Evolutionary conservation across 768 basidiomycete genomes (phyloP).

Genomic region (Lactarius sanguifluus): DNA sequence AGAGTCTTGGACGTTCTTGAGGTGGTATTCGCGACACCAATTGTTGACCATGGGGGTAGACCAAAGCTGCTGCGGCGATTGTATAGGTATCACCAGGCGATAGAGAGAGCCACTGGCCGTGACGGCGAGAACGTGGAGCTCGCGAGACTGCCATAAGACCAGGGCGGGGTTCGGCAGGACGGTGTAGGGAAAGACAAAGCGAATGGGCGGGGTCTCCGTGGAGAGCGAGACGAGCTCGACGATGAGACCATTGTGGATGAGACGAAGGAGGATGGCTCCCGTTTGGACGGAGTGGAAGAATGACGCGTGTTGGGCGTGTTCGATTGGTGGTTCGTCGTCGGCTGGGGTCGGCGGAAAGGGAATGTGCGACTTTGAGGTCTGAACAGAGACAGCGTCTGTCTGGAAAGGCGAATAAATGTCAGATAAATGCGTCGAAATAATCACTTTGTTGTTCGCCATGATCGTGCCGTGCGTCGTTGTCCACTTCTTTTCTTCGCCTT

Average conservation of each 20-base stretch:
- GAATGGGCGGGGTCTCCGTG: conserved; percentile 60
- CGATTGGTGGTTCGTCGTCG: conserved; percentile 48
- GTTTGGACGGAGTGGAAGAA: conserved; percentile 55
- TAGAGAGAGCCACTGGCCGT: conserved; percentile 71
- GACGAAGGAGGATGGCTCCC: conserved; percentile 69
- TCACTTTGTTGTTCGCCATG: conserved; percentile 8
- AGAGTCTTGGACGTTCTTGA: conserved; percentile 49
- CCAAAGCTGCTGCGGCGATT: conserved; percentile 29
- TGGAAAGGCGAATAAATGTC: conserved; percentile 56
- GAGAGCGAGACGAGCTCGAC: conserved; percentile 78
- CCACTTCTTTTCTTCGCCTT: not conserved
- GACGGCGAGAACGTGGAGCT: conserved; percentile 70
- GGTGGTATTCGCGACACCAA: conserved; percentile 65
- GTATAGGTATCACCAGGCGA: conserved; percentile 66
- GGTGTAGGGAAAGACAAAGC: conserved; percentile 74
- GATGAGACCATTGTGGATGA: conserved; percentile 71
- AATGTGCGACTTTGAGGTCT: conserved; percentile 56
- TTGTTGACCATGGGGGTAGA: conserved; percentile 40
- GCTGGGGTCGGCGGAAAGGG: conserved; percentile 47
- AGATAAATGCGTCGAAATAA: conserved; percentile 55
- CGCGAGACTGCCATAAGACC: conserved; percentile 46
- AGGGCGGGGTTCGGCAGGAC: conserved; percentile 66
- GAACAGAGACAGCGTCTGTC: conserved; percentile 51
- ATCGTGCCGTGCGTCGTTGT: not conserved
- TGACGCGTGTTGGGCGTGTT: conserved; percentile 71